Conservation (phyloP, 192 early-diverging fungal genomes). For the Diversispora epigaea region DNA sequence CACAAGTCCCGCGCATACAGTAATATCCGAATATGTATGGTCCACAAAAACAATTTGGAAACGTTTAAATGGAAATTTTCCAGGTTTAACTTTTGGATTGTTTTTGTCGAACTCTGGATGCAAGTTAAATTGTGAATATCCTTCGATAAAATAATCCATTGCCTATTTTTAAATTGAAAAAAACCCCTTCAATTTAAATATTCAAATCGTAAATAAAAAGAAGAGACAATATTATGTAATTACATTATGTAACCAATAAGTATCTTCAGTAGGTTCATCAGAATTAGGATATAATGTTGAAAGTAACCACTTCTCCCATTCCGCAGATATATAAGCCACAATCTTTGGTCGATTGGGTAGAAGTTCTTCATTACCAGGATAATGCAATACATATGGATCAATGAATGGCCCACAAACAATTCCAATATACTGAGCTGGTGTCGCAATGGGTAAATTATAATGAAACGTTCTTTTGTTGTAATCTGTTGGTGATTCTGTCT, state of each 20-base stretch:
- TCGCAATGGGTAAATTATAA: conserved; percentile 66
- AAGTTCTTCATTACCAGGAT: conserved; percentile 1
- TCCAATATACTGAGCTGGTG: conserved; percentile 68
- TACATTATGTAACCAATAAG: conserved; percentile 4
- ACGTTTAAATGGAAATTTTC: conserved; percentile 75
- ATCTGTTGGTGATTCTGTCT: conserved; percentile 62
- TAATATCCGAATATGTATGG: conserved; percentile 59
- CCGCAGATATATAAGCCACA: not conserved
- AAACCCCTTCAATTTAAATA: not conserved
- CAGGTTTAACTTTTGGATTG: conserved; percentile 1
- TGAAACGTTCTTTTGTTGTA: conserved; percentile 60
- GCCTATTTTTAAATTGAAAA: not conserved
- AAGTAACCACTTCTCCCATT: not conserved
- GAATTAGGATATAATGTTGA: not conserved
- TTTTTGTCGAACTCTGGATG: not conserved
- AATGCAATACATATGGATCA: not conserved
- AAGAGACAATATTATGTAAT: not conserved
- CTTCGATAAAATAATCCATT: conserved; percentile 5
- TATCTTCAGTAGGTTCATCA: not conserved
- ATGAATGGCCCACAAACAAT: conserved; percentile 72
- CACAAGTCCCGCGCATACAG: not conserved
- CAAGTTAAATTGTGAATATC: not conserved
- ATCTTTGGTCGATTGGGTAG: not conserved
- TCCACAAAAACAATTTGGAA: conserved; percentile 91
- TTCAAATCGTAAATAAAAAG: not conserved